A percentile compares a stretch with the other conserved stretches of the same genome.
These are phyloP conservation scores for Neofusicoccum ribis DNA, from an alignment of 2,329 filamentous ascomycete species.

Conservation along the genomic window DNA sequence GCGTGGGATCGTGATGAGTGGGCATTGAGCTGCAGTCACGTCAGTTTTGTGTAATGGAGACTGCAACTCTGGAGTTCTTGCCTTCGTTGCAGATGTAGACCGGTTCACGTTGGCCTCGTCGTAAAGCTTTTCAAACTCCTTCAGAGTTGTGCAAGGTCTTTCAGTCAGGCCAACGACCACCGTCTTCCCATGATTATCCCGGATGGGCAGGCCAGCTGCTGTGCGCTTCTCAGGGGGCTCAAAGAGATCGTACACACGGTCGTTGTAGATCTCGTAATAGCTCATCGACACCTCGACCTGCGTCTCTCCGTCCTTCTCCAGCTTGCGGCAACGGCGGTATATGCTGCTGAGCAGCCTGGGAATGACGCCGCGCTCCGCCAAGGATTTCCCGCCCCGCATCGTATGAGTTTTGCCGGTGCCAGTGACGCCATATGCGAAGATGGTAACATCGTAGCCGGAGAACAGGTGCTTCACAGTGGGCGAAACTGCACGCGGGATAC, in stretches of 20 bases:
- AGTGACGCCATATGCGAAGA: constrained; percentile 92
- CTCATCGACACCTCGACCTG: constrained; percentile 74
- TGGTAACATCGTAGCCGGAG: constrained; percentile 80
- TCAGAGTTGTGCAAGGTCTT: constrained; percentile 76
- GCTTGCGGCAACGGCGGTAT: constrained; percentile 81
- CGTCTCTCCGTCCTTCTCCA: constrained; percentile 76
- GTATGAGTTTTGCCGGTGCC: constrained; percentile 95
- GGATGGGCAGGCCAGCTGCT: constrained; percentile 73
- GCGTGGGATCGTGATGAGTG: constrained; percentile 89
- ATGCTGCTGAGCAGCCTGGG: constrained; percentile 81
- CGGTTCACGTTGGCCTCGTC: constrained; percentile 90
- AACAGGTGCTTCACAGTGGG: constrained; percentile 91
- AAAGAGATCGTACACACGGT: constrained; percentile 90
- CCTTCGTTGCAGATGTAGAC: constrained; percentile 84
- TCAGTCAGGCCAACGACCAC: constrained; percentile 85
- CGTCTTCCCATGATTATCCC: constrained; percentile 84
- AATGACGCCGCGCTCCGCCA: constrained; percentile 85
- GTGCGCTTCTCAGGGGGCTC: constrained; percentile 86
- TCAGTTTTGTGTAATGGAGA: background rate
- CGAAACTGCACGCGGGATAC: constrained; percentile 61
- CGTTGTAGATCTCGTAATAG: constrained; percentile 97
- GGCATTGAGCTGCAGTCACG: constrained; percentile 65
- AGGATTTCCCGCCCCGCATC: constrained; percentile 85
- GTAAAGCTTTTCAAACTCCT: constrained; percentile 87
- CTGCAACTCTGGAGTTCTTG: constrained; percentile 27